Conservation (phyloP, 495 filamentous ascomycete species). For the Cercophora scortea region DNA sequence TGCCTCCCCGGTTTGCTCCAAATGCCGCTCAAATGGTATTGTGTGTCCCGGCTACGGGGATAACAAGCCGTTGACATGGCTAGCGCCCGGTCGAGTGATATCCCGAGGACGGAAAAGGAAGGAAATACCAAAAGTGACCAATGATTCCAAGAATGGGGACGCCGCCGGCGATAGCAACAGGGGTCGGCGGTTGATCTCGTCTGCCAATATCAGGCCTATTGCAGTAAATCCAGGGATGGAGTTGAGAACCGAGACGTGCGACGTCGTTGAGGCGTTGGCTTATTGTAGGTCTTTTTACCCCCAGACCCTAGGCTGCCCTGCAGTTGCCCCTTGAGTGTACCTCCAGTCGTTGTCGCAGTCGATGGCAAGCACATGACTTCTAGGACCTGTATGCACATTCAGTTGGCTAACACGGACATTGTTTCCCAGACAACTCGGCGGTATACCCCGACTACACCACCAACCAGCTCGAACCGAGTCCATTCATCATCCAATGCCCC, state of each 20-base stretch:
- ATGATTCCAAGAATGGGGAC: background rate
- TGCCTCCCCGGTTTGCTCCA: constrained; percentile 19
- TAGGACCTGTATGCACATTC: no score
- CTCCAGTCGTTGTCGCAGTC: no score
- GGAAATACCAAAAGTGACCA: background rate
- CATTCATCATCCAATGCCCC: constrained; percentile 1
- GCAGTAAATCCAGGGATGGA: background rate
- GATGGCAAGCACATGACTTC: no score
- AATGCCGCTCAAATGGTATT: constrained; percentile 18
- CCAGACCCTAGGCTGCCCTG: background rate
- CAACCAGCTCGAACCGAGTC: constrained; percentile 2
- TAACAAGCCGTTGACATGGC: constrained; percentile 24
- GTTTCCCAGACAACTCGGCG: constrained; percentile 8
- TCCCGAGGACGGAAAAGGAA: constrained; percentile 11
- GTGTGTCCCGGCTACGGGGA: constrained; percentile 27
- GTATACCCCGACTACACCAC: constrained; percentile 8
- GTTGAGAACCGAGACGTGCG: constrained; percentile 4
- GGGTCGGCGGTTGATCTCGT: background rate
- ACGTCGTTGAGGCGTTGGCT: constrained; percentile 7
- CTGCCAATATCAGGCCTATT: background rate
- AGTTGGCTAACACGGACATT: background rate
- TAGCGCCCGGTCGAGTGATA: constrained; percentile 21
- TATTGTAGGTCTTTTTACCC: constrained; percentile 9
- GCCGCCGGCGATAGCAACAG: no score
- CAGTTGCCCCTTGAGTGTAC: background rate